Base-by-base conservation (phyloP, 345 rosid genomes). In the Toxicodendron radicans region DNA sequence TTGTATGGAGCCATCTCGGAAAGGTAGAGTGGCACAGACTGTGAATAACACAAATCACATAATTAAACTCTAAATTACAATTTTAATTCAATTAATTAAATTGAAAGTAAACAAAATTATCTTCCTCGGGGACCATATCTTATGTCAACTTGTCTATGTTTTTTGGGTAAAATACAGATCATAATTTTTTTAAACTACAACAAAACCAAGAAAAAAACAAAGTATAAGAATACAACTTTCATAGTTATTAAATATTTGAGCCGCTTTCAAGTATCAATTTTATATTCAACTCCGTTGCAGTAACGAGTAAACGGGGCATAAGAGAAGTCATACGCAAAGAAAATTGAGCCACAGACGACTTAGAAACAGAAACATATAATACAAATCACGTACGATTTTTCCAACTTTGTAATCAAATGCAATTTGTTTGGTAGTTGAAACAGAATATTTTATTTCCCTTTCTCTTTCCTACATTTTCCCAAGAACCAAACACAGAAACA, bases 1-100 rank as follows among this genome's bases (percentile, higher is more conserved):
- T 64, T 91, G 95, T 95, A 93, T 1, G 99, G 99, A 23, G 99
- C 97, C 99, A 91, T 92, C 81, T 95, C 99, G 0, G 99, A 95
- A 17, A 95, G 87, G 81, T 95, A 95, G 3, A 95, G 90, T 58
- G 99, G 99, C 79, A 93, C 99, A 7, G 97, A 74, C 98, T 95
- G 97, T 75, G 80, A 27, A 72, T 72, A 41, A 71, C 76, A 64
- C 23, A 46, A 74, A 17, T 66, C 14, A 46, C 14, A n/a, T 24
- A 10, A n/a, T 46, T 10, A 57, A 54, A 35, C 24, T 65, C 13
- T 0, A 16, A 51, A 12, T 58, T 6, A 12, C 10, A 51, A 30
- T 48, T 14, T 20, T 35, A 21, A 43, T 41, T 32, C 24, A 49
- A 64, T 59, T 32, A 21, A 52, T 59, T 49, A 21, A 61, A 30